A percentile compares a stretch with the other conserved stretches of the same genome.
phyloP scores from a whole-genome alignment of 148 eudicot species.

The Rhododendron kiyosumense region DNA sequence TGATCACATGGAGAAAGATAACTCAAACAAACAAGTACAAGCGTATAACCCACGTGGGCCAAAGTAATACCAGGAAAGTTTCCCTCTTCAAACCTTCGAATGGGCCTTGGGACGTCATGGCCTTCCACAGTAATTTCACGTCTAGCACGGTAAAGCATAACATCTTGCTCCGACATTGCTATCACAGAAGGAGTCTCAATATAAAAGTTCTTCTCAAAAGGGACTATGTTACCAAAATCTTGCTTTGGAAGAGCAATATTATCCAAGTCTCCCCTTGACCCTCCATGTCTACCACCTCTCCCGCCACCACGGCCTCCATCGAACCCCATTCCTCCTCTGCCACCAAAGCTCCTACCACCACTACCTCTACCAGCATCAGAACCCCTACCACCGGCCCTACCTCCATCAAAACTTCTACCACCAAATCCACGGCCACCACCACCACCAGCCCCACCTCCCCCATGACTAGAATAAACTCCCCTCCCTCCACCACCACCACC shows the following conservation, averaged over 20 bases:
- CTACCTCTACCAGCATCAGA: constrained; percentile 31
- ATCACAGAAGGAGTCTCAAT: constrained; percentile 60
- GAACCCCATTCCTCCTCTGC: constrained; percentile 30
- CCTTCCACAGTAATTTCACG: constrained; percentile 91
- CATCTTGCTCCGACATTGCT: constrained; percentile 69
- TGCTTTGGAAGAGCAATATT: constrained; percentile 72
- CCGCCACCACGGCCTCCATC: constrained; percentile 37
- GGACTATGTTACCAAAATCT: constrained; percentile 69
- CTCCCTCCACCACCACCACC: constrained; percentile 22
- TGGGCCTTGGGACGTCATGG: constrained; percentile 75
- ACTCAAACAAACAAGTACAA: background rate
- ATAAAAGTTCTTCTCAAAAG: constrained; percentile 83
- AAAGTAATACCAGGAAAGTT: constrained; percentile 73
- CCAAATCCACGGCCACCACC: constrained; percentile 18
- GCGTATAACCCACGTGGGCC: background rate
- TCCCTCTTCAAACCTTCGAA: constrained; percentile 72
- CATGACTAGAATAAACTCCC: constrained; percentile 16
- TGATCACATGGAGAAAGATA: background rate
- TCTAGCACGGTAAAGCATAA: constrained; percentile 42
- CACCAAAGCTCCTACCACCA: constrained; percentile 31
- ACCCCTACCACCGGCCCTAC: constrained; percentile 41
- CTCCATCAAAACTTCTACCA: constrained; percentile 36
- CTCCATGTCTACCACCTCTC: constrained; percentile 38
- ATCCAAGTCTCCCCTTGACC: constrained; percentile 60
- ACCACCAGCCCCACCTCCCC: constrained; percentile 28